Evolutionary conservation across 2,329 filamentous ascomycete genomes (phyloP), one percentile per base, ranked within the genome.

Genomic region (Penicillium sp.): DNA sequence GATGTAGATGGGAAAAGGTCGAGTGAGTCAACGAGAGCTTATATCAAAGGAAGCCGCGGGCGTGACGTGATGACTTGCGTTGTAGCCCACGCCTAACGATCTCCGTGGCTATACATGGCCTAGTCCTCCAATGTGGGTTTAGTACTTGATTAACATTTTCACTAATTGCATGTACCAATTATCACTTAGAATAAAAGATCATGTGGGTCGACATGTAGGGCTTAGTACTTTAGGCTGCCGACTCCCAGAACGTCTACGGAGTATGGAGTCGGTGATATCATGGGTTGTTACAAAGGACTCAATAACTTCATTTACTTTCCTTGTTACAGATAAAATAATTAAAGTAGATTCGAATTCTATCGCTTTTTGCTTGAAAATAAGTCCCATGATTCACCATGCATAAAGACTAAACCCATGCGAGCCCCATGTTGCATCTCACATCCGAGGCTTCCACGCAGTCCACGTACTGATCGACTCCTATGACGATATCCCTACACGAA

Each of bases 1-100:
- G 32, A 40, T 38, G 39, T n/a, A 40, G 26, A 39, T n/a, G 49
- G 20, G 29, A 37, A n/a, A 34, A 35, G 4, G 16, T 1, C 5
- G 20, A 31, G 38, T n/a, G 32, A 13, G 20, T 29, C 16, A 18
- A 40, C 29, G 29, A 34, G 38, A 43, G 24, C 39, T 35, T 49
- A 50, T 57, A 48, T 48, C 37, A 32, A 35, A 35, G 52, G 46
- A 38, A 48, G 45, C 34, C 10, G 34, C 59, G 42, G 50, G 45
- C 39, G 58, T 63, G 62, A 65, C 62, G 61, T 65, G 59, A 63
- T 46, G 59, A 61, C 62, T 63, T 63, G 59, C 59, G 55, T 55
- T 14, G 10, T 20, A 56, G 42, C 37, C 47, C 37, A 43, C 26
- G 35, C 29, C 50, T 38, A 34, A 29, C 22, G 50, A 34, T 24